Evolutionary conservation across 495 filamentous ascomycete genomes (phyloP), one percentile per base, ranked within the genome.

Genomic region (Polyplosphaeria fusca): DNA sequence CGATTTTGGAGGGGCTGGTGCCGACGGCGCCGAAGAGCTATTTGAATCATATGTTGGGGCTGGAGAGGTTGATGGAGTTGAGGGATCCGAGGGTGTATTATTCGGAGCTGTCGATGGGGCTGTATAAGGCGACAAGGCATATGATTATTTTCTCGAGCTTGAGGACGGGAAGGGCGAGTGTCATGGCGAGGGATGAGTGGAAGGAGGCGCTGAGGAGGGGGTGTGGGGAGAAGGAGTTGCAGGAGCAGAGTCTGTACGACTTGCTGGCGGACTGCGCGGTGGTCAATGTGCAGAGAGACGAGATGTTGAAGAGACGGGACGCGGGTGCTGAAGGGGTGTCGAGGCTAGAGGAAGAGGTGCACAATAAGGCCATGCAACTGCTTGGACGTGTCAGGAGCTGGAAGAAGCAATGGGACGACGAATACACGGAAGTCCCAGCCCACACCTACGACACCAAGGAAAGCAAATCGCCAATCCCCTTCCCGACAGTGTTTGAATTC

Each of bases 191-290:
- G 20, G 18, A 18, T 13, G 51, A 54, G 16, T 54, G 51, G 51
- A 54, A 54, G 18, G 20, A 25, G 20, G 51, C 46, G 5, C n/a
- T 54, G 26, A 47, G 39, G 25, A 12, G 13, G 18, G 13, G 12
- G 4, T 54, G 39, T 19, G 5, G 3, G n/a, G 39, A 54, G 3
- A 20, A 54, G 3, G 51, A 45, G 40, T 4, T 27, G 26, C 38
- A 46, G 22, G 38, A 54, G 23, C 16, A 46, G 22, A 40, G 46
- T 9, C 28, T 54, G 38, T 54, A 13, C 23, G 51, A 54, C 46
- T 12, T 54, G 3, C 18, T 54, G 51, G 51, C 51, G n/a, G 40
- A 54, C 38, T 54, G 51, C 35, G 46, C 51, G 2, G 40, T 54
- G 3, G 23, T 46, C 12, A 13, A 18, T 26, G 20, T 40, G 13